A percentile compares a stretch with the other conserved stretches of the same genome.
Conservation (phyloP, 768 basidiomycete genomes). For the Mrakia frigida region DNA sequence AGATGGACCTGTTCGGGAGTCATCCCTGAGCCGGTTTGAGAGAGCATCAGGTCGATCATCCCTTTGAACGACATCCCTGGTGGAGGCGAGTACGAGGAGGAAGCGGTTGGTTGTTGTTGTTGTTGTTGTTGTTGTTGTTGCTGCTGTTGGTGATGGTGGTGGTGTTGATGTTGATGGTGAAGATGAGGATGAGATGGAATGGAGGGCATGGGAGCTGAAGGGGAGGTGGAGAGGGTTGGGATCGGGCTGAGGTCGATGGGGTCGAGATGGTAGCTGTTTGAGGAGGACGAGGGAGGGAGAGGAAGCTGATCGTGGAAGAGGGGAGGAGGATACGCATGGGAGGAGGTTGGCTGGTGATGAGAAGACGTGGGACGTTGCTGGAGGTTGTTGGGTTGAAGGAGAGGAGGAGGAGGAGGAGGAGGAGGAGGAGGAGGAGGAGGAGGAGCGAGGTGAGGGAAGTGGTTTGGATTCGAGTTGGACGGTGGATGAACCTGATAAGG, state of each 20-base stretch:
- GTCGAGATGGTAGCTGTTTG: not conserved
- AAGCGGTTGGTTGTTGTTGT: not conserved
- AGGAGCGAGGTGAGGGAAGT: not conserved
- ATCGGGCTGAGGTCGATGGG: not conserved
- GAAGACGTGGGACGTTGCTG: not conserved
- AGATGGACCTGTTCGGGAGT: constrained; percentile 8
- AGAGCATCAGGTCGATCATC: constrained; percentile 4
- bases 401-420: too few relatives aligned
- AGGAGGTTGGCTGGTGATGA: not conserved
- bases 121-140: not conserved
- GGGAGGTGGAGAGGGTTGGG: not conserved
- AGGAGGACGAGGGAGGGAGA: not conserved
- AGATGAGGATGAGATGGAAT: not conserved
- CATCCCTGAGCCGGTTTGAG: not conserved
- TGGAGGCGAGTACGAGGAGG: not conserved
- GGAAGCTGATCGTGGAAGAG: not conserved
- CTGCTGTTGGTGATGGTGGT: not conserved
- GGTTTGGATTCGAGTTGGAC: not conserved
- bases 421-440: too few relatives aligned
- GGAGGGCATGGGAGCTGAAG: not conserved
- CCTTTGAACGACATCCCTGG: constrained; percentile 12
- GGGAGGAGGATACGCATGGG: not conserved
- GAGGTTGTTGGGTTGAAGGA: not conserved
- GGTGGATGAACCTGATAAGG: not conserved
- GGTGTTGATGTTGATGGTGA: not conserved